phyloP scores from a whole-genome alignment of 1,284 basidiomycete species.

The Pseudozyma flocculosa region DNA sequence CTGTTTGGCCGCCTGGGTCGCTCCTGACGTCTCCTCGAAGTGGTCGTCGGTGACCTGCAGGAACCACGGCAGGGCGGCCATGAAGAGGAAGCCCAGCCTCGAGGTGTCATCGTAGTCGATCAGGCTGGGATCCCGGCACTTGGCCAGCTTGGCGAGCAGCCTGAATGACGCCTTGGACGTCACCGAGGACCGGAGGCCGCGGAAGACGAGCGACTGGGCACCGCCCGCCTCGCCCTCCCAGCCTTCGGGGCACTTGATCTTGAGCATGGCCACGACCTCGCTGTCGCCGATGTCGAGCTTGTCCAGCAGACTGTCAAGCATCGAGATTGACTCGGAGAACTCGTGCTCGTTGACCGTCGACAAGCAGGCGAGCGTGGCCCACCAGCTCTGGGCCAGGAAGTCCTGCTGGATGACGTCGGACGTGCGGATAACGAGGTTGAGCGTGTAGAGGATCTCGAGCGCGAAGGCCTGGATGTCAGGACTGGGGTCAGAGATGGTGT shows the following conservation, averaged over 20 bases:
- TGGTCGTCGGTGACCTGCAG: constrained; percentile 70
- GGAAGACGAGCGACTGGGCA: constrained; percentile 74
- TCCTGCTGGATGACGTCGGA: constrained; percentile 67
- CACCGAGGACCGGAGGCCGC: constrained; percentile 76
- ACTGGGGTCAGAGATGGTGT: constrained; percentile 72
- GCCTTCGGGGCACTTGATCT: constrained; percentile 70
- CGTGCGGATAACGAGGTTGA: constrained; percentile 69
- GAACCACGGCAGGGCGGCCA: constrained; percentile 83
- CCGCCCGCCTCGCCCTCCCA: constrained; percentile 70
- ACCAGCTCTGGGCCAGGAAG: constrained; percentile 77
- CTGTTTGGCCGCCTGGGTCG: constrained; percentile 15
- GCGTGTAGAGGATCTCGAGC: constrained; percentile 76
- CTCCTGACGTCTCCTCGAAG: constrained; percentile 11
- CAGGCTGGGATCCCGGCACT: constrained; percentile 68
- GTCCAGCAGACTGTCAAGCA: constrained; percentile 71
- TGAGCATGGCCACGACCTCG: constrained; percentile 67
- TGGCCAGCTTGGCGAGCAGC: constrained; percentile 69
- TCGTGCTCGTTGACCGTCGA: constrained; percentile 81
- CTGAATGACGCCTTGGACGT: constrained; percentile 72
- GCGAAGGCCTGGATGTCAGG: constrained; percentile 79
- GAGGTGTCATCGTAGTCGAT: constrained; percentile 68
- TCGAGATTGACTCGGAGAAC: constrained; percentile 70
- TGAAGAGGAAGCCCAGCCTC: constrained; percentile 79
- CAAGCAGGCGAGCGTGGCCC: constrained; percentile 79
- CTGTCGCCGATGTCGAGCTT: constrained; percentile 74